These are phyloP conservation scores for Globisporangium irregulare DNA, from an alignment of 352 stramenopile genomes.

Conservation along the genomic window DNA sequence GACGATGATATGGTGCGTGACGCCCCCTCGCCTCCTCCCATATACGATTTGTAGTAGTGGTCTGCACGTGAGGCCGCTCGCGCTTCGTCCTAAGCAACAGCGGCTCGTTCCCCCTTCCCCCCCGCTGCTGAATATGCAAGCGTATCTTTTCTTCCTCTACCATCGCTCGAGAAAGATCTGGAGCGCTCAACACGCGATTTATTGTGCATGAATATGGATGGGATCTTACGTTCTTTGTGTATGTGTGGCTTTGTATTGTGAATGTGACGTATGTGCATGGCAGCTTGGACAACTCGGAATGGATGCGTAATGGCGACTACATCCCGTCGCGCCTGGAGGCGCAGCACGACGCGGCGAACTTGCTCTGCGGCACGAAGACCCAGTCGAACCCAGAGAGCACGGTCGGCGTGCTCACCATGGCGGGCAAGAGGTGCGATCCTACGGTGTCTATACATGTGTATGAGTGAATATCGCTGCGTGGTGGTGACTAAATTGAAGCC, in stretches of 20 bases:
- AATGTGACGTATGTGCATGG: neutral
- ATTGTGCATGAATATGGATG: neutral
- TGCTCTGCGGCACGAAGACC: slow-evolving; percentile 97
- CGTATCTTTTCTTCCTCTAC: slow-evolving; percentile 9
- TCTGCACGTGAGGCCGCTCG: neutral
- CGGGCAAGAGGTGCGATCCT: slow-evolving; percentile 69
- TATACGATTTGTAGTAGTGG: neutral
- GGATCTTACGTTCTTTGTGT: neutral
- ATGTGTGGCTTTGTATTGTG: slow-evolving; percentile 7
- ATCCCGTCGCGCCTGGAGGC: slow-evolving; percentile 96
- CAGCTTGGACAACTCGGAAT: slow-evolving; percentile 97
- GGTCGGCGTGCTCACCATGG: slow-evolving; percentile 96
- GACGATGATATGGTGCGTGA: slow-evolving; percentile 83
- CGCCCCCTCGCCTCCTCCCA: neutral
- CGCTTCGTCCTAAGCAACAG: neutral
- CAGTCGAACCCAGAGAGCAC: slow-evolving; percentile 98
- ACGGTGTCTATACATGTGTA: neutral
- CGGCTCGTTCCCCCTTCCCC: neutral
- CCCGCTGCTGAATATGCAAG: neutral
- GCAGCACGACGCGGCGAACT: slow-evolving; percentile 97
- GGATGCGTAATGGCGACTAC: slow-evolving; percentile 99
- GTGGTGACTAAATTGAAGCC: neutral
- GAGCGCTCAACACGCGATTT: neutral
- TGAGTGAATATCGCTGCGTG: neutral
- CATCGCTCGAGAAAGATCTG: neutral